Evolutionary conservation across 2,329 filamentous ascomycete genomes (phyloP), one percentile per base, ranked within the genome.

Genomic region (Ploettnerulaceae sp.): DNA sequence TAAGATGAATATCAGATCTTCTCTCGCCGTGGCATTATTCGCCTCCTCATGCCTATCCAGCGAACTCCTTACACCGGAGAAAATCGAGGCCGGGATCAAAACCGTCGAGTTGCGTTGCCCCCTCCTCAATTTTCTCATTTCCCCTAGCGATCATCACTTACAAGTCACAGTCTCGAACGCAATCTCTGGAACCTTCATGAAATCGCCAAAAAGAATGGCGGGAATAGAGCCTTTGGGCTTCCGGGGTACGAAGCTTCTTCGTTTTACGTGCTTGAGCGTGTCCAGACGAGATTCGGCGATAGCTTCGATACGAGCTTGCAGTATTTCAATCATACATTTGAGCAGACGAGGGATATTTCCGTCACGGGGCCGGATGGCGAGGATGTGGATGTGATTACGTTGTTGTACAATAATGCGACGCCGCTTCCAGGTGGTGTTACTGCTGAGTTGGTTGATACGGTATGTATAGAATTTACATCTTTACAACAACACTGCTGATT

Each of bases 321-420:
- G 15, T 39, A 39, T 11, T 39, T 39, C 24, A 39, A 39, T 25
- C 36, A 39, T 17, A 39, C 36, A n/a, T 39, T 39, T 14, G 36
- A 39, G 15, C 36, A 39, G 15, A 39, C 36, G 17, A 14, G 24
- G 15, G 36, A 39, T 20, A 39, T 39, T 7, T 39, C 37, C 7
- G 37, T 40, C 15, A 40, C 37, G 18, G 37, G 37, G 20, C 37
- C 37, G 12, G 25, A 29, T 40, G 37, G 37, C 3, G 37, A 40
- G 25, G 25, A 31, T 21, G 25, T 40, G 6, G 15, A 24, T 1
- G 37, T 40, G 7, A 40, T 40, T n/a, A 40, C 37, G 11, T 40
- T 29, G 17, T 6, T 29, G 18, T 40, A 40, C 11, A 40, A 40
- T 18, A 40, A 40, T 40, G 37, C 37, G 17, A 29, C 25, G 3